phyloP scores from a whole-genome alignment of 495 filamentous ascomycete species.

The Penicillium antarcticum region DNA sequence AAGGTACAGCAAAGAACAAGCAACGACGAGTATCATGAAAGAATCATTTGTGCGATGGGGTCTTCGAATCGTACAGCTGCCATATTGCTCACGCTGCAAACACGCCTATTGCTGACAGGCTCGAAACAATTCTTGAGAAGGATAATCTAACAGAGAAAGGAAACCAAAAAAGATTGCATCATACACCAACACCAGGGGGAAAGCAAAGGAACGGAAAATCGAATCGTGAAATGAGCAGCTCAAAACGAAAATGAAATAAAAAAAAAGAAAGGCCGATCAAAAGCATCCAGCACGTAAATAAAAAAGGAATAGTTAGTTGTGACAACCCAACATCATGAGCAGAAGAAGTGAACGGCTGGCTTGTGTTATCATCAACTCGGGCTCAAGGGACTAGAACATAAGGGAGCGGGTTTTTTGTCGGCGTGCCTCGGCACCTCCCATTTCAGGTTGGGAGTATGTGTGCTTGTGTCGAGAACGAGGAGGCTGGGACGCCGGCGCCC shows the following conservation, averaged over 20 bases:
- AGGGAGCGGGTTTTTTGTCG: conserved; percentile 45
- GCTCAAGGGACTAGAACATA: conserved; percentile 24
- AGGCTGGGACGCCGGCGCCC: conserved; percentile 25
- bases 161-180: conserved; percentile 16
- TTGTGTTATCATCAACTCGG: conserved; percentile 9
- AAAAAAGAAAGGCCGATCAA: conserved; percentile 4
- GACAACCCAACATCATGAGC: conserved; percentile 30
- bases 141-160: conserved; percentile 15
- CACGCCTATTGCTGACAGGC: conserved; percentile 4
- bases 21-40: conserved; percentile 8
- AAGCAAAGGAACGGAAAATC: background rate
- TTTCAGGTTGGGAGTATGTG: conserved; percentile 43
- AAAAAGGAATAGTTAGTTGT: conserved; percentile 23
- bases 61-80: conserved; percentile 22
- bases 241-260: conserved; percentile 8
- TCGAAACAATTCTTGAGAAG: conserved; percentile 8
- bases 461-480: conserved; percentile 38
- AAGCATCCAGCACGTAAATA: conserved; percentile 12
- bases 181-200: conserved; percentile 25
- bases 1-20: conserved; percentile 27
- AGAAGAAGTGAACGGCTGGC: conserved; percentile 22
- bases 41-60: conserved; percentile 21
- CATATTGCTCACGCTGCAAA: conserved; percentile 13
- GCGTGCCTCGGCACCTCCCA: conserved; percentile 35
- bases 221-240: background rate